Evolutionary conservation across 768 basidiomycete species (phyloP).

Genomic region (Chalciporus chontae): DNA sequence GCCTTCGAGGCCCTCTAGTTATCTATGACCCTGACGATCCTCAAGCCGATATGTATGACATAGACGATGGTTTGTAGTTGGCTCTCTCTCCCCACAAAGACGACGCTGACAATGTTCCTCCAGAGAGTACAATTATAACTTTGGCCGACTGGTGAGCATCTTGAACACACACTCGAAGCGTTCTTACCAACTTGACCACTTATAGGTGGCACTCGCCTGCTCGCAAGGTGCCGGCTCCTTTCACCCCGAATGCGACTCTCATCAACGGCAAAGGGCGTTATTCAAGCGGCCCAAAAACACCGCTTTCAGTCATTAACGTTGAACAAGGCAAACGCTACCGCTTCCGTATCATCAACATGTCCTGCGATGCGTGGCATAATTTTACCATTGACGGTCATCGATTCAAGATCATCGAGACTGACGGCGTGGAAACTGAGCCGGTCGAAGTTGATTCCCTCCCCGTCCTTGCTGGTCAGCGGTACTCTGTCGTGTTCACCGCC

Average conservation of each 20-base stretch:
- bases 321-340: conserved; percentile 38
- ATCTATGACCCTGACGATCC: conserved; percentile 48
- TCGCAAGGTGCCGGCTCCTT: conserved; percentile 17
- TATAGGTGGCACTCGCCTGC: conserved; percentile 29
- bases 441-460: conserved; percentile 39
- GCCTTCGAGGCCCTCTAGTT: conserved; percentile 40
- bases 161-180: background rate
- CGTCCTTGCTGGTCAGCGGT: conserved; percentile 42
- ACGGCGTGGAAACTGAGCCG: conserved; percentile 35
- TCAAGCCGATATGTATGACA: conserved; percentile 37
- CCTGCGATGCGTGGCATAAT: conserved; percentile 31
- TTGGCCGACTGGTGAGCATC: conserved; percentile 42
- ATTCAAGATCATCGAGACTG: conserved; percentile 43
- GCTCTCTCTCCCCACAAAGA: background rate
- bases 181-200: background rate
- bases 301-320: conserved; percentile 39
- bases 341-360: conserved; percentile 35
- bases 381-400: conserved; percentile 34
- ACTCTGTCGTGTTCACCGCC: conserved; percentile 40
- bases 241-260: conserved; percentile 35
- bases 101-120: background rate
- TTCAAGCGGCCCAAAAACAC: conserved; percentile 27
- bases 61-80: conserved; percentile 39
- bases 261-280: conserved; percentile 46
- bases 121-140: conserved; percentile 42